Evolutionary conservation across 495 filamentous ascomycete species (phyloP), one percentile per base, ranked within the genome.

Genomic region (Aspergillus sparsus): DNA sequence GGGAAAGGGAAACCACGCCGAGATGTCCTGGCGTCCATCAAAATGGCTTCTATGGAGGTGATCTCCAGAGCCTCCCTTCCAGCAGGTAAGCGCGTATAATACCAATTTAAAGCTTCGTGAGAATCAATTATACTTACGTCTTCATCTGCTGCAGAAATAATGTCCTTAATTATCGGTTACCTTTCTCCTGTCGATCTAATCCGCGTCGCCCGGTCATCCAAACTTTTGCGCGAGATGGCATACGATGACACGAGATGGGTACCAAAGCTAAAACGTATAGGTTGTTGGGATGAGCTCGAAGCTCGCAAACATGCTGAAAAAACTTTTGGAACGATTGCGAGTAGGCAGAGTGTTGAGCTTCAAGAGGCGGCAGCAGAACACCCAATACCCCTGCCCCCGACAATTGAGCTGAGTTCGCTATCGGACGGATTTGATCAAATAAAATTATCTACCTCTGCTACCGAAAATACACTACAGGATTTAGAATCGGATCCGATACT

Each of bases 221-320:
- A 85, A 71, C 89, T 92, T 47, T 86, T 96, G 82, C 89, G 88
- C 64, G 94, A 99, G 73, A 99, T 99, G 92, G 95, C 95, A 10
- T 98, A 98, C 76, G 95, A 99, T 80, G 94, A 99, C 71, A 89
- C 91, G 16, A 83, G 93, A 76, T 99, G 94, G 94, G 88, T 97
- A 49, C 86, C 89, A 55, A 83, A 86, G 60, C 74, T 99, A 35
- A 85, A 88, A 66, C 81, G 80, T 33, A 96, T 99, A 84, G 91
- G 88, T 6, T 88, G 90, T 64, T 99, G 95, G 95, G 89, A 93
- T 68, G 95, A 99, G 68, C 70, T 74, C 6, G 94, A 96, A 68
- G 94, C 94, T 0, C 82, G 93, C 53, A 83, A 82, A 66, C 77
- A 89, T 61, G 87, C 89, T 32, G 94, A 97, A 61, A 85, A 89